phyloP scores from a whole-genome alignment of 2,329 filamentous ascomycete genomes.

The Mariannaea sp. region DNA sequence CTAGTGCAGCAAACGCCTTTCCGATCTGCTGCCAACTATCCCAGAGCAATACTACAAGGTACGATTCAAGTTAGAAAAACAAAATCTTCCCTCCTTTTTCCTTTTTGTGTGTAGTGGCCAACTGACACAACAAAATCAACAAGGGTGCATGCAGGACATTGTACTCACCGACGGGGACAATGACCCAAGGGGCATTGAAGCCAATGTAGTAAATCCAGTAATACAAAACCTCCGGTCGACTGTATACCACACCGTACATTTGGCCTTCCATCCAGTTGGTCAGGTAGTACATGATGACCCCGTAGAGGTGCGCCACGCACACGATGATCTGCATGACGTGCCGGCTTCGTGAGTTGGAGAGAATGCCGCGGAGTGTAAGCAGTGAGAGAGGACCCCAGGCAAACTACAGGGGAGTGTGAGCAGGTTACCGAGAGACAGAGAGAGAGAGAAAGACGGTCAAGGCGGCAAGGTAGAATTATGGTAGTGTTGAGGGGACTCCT shows the following conservation, averaged over 20 bases:
- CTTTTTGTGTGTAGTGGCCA: too few species aligned
- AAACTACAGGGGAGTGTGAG: slow-evolving; percentile 41
- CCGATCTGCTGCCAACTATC: slow-evolving; percentile 40
- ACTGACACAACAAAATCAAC: too few species aligned
- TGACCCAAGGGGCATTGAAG: slow-evolving; percentile 64
- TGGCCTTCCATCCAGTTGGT: slow-evolving; percentile 58
- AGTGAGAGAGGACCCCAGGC: slow-evolving; percentile 65
- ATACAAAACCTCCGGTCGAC: slow-evolving; percentile 63
- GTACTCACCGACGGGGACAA: slow-evolving; percentile 59
- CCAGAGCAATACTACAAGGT: slow-evolving; percentile 36
- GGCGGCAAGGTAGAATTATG: background rate
- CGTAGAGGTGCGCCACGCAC: slow-evolving; percentile 62
- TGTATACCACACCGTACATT: slow-evolving; percentile 53
- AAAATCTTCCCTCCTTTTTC: too few species aligned
- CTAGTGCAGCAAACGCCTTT: slow-evolving; percentile 36
- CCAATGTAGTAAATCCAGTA: slow-evolving; percentile 68
- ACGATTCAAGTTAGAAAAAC: too few species aligned
- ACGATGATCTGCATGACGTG: slow-evolving; percentile 57
- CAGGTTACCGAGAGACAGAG: too few species aligned
- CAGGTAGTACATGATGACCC: slow-evolving; percentile 65
- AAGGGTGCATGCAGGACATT: too few species aligned
- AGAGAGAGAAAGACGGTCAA: slow-evolving; percentile 2
- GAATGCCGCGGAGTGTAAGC: slow-evolving; percentile 52
- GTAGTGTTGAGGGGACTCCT: slow-evolving; percentile 35
- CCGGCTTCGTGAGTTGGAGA: slow-evolving; percentile 49